A percentile compares a stretch with the other conserved stretches of the same genome.
Evolutionary conservation across 495 filamentous ascomycete species (phyloP).

Genomic region (Penicillium waksmanii): DNA sequence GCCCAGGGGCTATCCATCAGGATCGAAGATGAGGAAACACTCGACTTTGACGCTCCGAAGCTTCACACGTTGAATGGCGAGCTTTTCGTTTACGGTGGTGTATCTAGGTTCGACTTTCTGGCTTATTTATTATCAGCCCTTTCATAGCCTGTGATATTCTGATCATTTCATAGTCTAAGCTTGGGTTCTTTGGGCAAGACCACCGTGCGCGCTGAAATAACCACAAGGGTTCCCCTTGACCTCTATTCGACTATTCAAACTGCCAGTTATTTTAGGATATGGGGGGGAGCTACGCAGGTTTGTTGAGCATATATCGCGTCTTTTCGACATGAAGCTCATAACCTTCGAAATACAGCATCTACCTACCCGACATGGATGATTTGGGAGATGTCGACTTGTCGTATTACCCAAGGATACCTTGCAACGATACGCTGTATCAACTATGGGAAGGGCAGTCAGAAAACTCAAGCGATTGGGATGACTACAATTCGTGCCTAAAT

Average conservation of each 20-base stretch:
- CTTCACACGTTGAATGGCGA: not conserved
- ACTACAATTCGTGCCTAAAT: not conserved
- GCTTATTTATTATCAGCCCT: not conserved
- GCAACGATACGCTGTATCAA: constrained; percentile 8
- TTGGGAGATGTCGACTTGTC: not conserved
- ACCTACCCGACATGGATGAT: constrained; percentile 1
- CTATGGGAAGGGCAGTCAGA: not conserved
- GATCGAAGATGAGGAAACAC: not conserved
- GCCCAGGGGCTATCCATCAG: not conserved
- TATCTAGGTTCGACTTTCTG: not conserved
- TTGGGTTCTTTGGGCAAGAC: not conserved
- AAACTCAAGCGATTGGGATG: not conserved
- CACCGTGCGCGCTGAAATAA: not conserved
- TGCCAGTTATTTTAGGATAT: not conserved
- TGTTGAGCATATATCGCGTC: not conserved
- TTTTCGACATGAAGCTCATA: not conserved
- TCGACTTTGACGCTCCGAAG: constrained; percentile 6
- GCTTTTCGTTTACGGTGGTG: constrained; percentile 4
- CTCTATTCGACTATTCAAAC: not conserved
- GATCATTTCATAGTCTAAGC: not conserved
- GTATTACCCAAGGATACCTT: constrained; percentile 1
- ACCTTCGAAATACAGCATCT: not conserved
- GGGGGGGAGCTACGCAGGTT: not conserved
- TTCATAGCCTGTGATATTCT: not conserved
- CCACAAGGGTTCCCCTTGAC: not conserved